phyloP scores from a whole-genome alignment of 768 basidiomycete species.

The Lactifluus hygrophoroides region DNA sequence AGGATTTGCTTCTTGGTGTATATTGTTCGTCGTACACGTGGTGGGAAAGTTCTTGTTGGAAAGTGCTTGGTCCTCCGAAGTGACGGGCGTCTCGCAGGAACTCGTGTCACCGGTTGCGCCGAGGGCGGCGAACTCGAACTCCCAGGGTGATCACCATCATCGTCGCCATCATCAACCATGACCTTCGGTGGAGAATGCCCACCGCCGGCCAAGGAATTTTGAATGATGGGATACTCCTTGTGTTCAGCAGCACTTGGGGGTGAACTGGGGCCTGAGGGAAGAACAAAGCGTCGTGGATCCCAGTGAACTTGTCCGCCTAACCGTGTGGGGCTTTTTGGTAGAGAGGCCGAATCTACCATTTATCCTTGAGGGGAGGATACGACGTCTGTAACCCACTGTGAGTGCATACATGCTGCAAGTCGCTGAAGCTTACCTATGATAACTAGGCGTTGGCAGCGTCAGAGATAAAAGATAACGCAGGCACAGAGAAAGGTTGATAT shows the following conservation, averaged over 20 bases:
- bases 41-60: background rate
- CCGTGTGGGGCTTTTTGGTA: background rate
- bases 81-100: background rate
- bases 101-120: background rate
- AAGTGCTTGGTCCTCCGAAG: conserved; percentile 4
- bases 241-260: background rate
- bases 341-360: background rate
- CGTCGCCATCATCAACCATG: background rate
- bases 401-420: background rate
- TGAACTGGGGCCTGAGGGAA: background rate
- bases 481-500: background rate
- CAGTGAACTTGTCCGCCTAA: background rate
- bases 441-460: background rate
- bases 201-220: background rate
- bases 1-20: background rate
- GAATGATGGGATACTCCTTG: background rate
- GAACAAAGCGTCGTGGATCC: background rate
- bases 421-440: background rate
- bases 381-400: background rate
- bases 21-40: background rate
- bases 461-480: background rate
- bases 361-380: background rate
- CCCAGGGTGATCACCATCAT: background rate
- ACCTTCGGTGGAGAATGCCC: background rate
- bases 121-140: background rate